phyloP scores from a whole-genome alignment of 345 rosid genomes.

The Boechera retrofracta region DNA sequence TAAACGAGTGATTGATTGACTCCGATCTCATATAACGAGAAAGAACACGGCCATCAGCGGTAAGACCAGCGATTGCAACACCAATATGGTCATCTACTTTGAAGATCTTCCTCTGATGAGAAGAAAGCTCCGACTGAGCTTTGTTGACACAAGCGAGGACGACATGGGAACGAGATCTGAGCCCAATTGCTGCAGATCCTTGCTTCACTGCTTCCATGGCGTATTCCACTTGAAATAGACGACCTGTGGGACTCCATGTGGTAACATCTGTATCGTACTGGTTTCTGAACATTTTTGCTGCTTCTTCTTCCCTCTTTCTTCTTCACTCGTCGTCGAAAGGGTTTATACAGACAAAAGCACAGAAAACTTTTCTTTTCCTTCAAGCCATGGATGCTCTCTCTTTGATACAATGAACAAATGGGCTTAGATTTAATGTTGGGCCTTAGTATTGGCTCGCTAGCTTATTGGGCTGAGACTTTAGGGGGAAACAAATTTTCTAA shows the following conservation, averaged over 20 bases:
- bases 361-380: constrained; percentile 41
- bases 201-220: constrained; percentile 99
- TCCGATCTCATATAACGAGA: constrained; percentile 97
- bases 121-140: constrained; percentile 90
- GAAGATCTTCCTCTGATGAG: constrained; percentile 98
- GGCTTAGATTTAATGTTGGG: not conserved
- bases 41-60: constrained; percentile 97
- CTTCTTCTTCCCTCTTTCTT: not conserved
- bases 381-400: constrained; percentile 45
- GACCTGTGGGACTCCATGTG: constrained; percentile 98
- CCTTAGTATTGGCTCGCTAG: no score
- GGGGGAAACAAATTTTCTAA: no score
- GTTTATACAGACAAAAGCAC: constrained; percentile 15
- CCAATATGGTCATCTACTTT: constrained; percentile 99
- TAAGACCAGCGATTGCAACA: constrained; percentile 94
- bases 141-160: constrained; percentile 94
- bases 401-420: constrained; percentile 19
- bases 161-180: constrained; percentile 96
- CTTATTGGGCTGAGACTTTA: no score
- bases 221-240: constrained; percentile 96
- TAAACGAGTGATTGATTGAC: constrained; percentile 81
- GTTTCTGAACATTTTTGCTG: constrained; percentile 77
- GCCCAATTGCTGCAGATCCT: constrained; percentile 98
- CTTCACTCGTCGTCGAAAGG: constrained; percentile 14
- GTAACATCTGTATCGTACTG: constrained; percentile 99